Conservation (phyloP, 2,329 filamentous ascomycete species). For the Pseudopyricularia javanii region DNA sequence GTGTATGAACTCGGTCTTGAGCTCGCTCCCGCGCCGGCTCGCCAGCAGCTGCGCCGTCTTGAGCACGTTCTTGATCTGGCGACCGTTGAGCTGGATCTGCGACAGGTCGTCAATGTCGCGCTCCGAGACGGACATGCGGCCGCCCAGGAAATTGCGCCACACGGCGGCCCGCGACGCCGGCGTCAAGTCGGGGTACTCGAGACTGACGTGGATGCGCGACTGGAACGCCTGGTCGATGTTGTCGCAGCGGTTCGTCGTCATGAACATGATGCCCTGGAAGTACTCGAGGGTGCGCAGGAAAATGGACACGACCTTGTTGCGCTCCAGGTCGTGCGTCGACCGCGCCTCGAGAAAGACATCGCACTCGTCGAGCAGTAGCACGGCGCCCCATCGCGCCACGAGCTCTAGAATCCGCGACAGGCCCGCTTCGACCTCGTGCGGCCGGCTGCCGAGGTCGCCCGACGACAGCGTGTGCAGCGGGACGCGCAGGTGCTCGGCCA, state of each 20-base stretch:
- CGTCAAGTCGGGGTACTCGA: conserved; percentile 31
- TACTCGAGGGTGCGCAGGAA: conserved; percentile 31
- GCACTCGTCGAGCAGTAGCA: conserved; percentile 60
- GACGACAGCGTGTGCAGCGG: conserved; percentile 42
- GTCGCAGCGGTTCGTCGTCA: conserved; percentile 32
- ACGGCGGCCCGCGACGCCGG: conserved; percentile 17
- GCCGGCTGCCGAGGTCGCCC: conserved; percentile 59
- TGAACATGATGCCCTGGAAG: conserved; percentile 34
- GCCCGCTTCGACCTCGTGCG: conserved; percentile 50
- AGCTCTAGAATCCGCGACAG: conserved; percentile 60
- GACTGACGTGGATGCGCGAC: conserved; percentile 32
- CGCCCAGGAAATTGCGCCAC: conserved; percentile 25
- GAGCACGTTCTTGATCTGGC: conserved; percentile 23
- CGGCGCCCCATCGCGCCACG: conserved; percentile 59
- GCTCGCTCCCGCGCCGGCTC: conserved; percentile 19
- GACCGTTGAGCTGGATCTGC: conserved; percentile 20
- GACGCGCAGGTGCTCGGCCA: conserved; percentile 34
- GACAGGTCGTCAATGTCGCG: conserved; percentile 23
- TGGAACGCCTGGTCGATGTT: conserved; percentile 34
- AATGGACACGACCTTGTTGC: conserved; percentile 26
- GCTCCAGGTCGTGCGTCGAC: conserved; percentile 17
- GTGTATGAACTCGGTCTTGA: conserved; percentile 16
- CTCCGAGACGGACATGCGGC: conserved; percentile 17
- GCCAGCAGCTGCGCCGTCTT: conserved; percentile 19
- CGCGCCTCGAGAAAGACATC: conserved; percentile 22